phyloP scores from a whole-genome alignment of 495 filamentous ascomycete species.

The Letharia lupina region DNA sequence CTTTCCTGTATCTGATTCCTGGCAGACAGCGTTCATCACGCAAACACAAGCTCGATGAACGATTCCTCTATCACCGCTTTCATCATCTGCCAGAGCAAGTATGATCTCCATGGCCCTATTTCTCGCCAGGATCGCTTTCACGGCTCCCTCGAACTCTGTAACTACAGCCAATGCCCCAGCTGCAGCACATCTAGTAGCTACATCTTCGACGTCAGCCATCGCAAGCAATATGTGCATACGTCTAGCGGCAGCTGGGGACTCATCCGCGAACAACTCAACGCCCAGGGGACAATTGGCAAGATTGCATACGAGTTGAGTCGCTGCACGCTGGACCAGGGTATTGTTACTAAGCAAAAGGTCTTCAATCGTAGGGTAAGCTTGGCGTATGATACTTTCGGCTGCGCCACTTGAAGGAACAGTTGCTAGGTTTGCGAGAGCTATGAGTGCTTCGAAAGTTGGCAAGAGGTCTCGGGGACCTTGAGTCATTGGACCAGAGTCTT shows the following conservation, averaged over 20 bases:
- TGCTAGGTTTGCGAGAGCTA: conserved; percentile 90
- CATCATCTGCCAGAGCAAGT: conserved; percentile 61
- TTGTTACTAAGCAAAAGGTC: conserved; percentile 74
- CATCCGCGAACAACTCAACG: conserved; percentile 65
- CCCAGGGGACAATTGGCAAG: conserved; percentile 71
- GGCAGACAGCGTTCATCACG: conserved; percentile 49
- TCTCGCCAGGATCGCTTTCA: conserved; percentile 57
- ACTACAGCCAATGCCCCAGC: conserved; percentile 82
- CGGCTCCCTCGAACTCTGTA: conserved; percentile 64
- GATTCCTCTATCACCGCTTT: conserved; percentile 47
- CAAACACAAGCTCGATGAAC: conserved; percentile 72
- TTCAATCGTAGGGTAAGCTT: conserved; percentile 65
- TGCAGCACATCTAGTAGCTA: conserved; percentile 69
- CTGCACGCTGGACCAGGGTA: conserved; percentile 66
- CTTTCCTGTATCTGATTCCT: conserved; percentile 29
- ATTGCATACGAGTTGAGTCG: conserved; percentile 87
- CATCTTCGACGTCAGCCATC: conserved; percentile 75
- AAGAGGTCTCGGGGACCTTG: conserved; percentile 72
- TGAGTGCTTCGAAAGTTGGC: conserved; percentile 78
- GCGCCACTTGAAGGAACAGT: conserved; percentile 63
- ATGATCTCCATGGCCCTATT: conserved; percentile 63
- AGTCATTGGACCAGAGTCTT: conserved; percentile 32
- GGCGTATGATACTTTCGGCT: conserved; percentile 60
- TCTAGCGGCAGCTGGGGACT: conserved; percentile 54
- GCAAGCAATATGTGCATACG: conserved; percentile 77